A percentile compares a stretch with the other conserved stretches of the same genome.
phyloP scores from a whole-genome alignment of 805 yeast genomes.

The Schizosaccharomyces pombe region DNA sequence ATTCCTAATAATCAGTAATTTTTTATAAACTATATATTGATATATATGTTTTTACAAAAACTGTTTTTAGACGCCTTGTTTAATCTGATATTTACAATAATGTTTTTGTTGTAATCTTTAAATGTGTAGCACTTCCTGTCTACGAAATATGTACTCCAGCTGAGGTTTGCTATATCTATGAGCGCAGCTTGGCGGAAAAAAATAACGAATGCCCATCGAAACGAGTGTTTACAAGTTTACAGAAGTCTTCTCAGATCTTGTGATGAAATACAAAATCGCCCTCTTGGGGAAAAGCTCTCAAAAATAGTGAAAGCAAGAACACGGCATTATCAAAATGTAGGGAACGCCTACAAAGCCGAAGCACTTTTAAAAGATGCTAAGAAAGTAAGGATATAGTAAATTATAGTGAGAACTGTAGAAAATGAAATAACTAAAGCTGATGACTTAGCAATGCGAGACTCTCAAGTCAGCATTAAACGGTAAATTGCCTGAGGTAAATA shows the following conservation, averaged over 20 bases:
- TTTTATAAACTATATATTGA: too few relatives aligned
- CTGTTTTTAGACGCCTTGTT: too few relatives aligned
- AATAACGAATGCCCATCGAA: not conserved
- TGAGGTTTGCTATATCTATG: not conserved
- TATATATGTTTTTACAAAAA: too few relatives aligned
- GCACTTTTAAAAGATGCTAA: not conserved
- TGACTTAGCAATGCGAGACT: not conserved
- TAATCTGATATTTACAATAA: too few relatives aligned
- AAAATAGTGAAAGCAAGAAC: not conserved
- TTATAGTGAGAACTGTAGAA: too few relatives aligned
- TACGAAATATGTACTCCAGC: too few relatives aligned
- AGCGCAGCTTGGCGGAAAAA: not conserved
- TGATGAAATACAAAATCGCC: not conserved
- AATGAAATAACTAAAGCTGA: too few relatives aligned
- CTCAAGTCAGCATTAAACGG: not conserved
- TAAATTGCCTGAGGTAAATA: not conserved
- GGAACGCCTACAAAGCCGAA: not conserved
- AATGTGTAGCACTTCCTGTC: too few relatives aligned
- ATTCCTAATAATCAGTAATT: too few relatives aligned
- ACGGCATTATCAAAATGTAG: not conserved
- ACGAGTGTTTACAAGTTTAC: not conserved
- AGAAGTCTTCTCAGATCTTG: not conserved
- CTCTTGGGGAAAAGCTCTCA: not conserved
- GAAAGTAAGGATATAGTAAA: not conserved
- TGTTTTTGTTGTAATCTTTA: too few relatives aligned